Percentiles rank a stretch among this genome's conserved stretches.
These are phyloP conservation scores for Aurantiochytrium sp. DNA, from an alignment of 108 stramenopile genomes.

Conservation along the genomic window DNA sequence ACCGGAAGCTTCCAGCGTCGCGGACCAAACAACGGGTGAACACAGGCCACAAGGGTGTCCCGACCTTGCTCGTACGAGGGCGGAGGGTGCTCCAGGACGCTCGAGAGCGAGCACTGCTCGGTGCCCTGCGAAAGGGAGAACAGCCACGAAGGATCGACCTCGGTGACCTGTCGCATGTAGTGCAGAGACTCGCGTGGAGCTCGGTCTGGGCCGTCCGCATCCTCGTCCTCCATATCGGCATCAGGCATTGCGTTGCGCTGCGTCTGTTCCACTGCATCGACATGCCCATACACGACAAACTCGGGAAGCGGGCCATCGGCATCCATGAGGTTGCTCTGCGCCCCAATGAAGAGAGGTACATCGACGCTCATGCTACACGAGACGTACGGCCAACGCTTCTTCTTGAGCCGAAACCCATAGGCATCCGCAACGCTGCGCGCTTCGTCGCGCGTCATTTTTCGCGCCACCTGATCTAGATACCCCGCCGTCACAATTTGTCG, in stretches of 20 bases:
- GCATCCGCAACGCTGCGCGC: background rate
- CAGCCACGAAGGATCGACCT: background rate
- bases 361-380: background rate
- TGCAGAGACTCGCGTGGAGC: background rate
- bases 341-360: background rate
- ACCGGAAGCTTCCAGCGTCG: background rate
- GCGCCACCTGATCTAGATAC: conserved; percentile 12
- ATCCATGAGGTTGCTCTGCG: background rate
- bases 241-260: background rate
- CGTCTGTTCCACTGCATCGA: background rate
- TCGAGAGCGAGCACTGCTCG: background rate
- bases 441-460: background rate
- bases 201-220: background rate
- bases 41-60: background rate
- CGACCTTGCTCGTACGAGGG: background rate
- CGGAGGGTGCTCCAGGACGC: background rate
- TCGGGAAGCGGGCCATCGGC: background rate
- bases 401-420: background rate
- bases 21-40: conserved; percentile 4
- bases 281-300: background rate
- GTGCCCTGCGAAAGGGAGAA: background rate
- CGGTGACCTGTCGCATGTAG: conserved; percentile 9
- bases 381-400: conserved; percentile 8
- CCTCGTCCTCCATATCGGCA: background rate
- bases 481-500: background rate